Conservation (phyloP, 129 eudicot genomes). For the Oenanthe sinensis region DNA sequence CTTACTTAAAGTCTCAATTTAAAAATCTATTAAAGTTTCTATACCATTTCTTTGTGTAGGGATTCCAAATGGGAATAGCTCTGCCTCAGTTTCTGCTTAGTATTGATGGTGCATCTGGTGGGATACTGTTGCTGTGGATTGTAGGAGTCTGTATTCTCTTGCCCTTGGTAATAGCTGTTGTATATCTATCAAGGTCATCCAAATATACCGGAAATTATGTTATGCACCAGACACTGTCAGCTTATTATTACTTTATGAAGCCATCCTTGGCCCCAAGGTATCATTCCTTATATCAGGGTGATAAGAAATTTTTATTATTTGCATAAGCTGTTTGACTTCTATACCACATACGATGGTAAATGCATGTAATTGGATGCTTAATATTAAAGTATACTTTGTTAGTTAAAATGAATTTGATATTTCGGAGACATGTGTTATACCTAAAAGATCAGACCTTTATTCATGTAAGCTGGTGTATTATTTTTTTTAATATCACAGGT, state of each 20-base stretch:
- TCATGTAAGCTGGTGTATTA: not conserved
- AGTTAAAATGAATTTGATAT: not conserved
- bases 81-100: constrained; percentile 83
- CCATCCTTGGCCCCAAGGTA: constrained; percentile 96
- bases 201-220: constrained; percentile 79
- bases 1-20: not conserved
- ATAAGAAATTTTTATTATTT: not conserved
- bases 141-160: constrained; percentile 79
- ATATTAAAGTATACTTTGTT: not conserved
- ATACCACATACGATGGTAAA: not conserved
- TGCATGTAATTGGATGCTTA: too few species aligned
- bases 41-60: constrained; percentile 40
- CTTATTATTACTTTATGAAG: constrained; percentile 74
- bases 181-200: constrained; percentile 68
- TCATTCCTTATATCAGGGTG: not conserved
- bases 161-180: constrained; percentile 77
- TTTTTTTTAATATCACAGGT: not conserved
- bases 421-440: not conserved
- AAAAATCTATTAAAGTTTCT: not conserved
- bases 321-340: not conserved
- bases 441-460: not conserved
- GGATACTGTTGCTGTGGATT: constrained; percentile 68
- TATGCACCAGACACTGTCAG: constrained; percentile 76
- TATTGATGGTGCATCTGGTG: constrained; percentile 81
- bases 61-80: constrained; percentile 98